Evolutionary conservation across 805 yeast species (phyloP).

Genomic region (Ogataea henricii): DNA sequence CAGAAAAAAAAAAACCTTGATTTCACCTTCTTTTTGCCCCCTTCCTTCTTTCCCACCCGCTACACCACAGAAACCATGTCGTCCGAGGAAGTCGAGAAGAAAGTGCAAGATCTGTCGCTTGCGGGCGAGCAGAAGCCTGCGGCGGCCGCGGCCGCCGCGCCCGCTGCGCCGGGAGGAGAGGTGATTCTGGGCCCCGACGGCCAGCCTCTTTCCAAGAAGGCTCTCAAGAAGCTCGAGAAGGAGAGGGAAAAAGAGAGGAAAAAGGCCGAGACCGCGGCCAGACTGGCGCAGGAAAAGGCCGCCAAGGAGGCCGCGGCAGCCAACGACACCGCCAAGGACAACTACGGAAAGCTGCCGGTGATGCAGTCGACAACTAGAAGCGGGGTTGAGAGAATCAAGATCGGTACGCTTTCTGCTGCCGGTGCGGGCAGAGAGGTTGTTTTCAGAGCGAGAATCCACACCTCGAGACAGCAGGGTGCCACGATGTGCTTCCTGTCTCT

Average conservation of each 20-base stretch:
- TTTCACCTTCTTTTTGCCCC: background rate
- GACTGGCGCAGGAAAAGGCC: slow-evolving; percentile 82
- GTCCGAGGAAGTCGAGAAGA: slow-evolving; percentile 32
- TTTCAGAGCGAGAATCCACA: slow-evolving; percentile 93
- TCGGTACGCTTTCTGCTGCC: slow-evolving; percentile 57
- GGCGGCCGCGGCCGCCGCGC: no score
- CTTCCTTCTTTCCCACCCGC: background rate
- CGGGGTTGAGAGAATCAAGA: slow-evolving; percentile 61
- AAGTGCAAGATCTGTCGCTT: slow-evolving; percentile 30
- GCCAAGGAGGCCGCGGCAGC: slow-evolving; percentile 69
- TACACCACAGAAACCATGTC: slow-evolving; percentile 18
- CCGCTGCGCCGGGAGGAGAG: slow-evolving; percentile 22
- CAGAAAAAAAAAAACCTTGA: background rate
- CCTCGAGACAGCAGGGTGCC: slow-evolving; percentile 93
- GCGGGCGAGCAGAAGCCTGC: slow-evolving; percentile 11
- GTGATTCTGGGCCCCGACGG: slow-evolving; percentile 58
- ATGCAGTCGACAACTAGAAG: slow-evolving; percentile 72
- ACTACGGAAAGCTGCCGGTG: slow-evolving; percentile 88
- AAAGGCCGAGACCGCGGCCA: slow-evolving; percentile 90
- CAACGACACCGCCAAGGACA: slow-evolving; percentile 81
- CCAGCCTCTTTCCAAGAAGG: slow-evolving; percentile 88
- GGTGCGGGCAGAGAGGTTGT: slow-evolving; percentile 76
- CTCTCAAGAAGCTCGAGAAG: slow-evolving; percentile 90
- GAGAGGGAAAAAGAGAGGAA: slow-evolving; percentile 90
- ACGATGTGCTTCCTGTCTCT: slow-evolving; percentile 87